Percentiles rank a stretch among this genome's conserved stretches.
Evolutionary conservation across 306 rosid species (phyloP).

Genomic region (Castanea crenata): DNA sequence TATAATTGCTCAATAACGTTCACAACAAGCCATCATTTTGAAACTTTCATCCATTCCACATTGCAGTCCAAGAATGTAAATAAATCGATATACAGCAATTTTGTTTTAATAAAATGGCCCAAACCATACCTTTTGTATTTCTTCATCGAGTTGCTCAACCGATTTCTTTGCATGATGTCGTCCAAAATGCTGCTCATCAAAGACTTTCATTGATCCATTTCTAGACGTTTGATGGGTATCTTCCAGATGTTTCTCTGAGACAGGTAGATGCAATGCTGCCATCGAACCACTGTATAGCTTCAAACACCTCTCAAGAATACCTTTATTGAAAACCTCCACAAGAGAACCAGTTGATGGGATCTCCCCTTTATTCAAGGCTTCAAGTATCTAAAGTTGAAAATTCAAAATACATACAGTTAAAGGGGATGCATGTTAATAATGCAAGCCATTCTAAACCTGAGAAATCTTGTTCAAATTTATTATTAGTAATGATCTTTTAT

Average conservation of each 20-base stretch:
- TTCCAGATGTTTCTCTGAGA: conserved; percentile 53
- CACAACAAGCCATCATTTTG: neutral
- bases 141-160: conserved; percentile 68
- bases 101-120: neutral
- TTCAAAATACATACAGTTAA: conserved; percentile 17
- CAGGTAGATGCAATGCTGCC: conserved; percentile 59
- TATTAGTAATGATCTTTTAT: neutral
- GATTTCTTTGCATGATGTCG: conserved; percentile 91
- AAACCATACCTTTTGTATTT: conserved; percentile 63
- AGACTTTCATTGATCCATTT: conserved; percentile 52
- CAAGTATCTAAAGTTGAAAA: conserved; percentile 65
- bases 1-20: neutral
- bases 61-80: neutral
- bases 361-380: conserved; percentile 97
- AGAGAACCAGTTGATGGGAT: conserved; percentile 98
- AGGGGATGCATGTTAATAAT: neutral
- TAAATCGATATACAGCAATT: neutral
- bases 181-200: conserved; percentile 90
- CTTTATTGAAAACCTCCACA: conserved; percentile 93
- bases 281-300: conserved; percentile 64
- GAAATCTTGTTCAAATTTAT: neutral
- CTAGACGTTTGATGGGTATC: conserved; percentile 56
- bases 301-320: conserved; percentile 84
- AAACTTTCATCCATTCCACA: neutral
- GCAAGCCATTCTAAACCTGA: neutral